Base-by-base conservation (phyloP, 2,329 filamentous ascomycete species). In the Macrophomina tecta region DNA sequence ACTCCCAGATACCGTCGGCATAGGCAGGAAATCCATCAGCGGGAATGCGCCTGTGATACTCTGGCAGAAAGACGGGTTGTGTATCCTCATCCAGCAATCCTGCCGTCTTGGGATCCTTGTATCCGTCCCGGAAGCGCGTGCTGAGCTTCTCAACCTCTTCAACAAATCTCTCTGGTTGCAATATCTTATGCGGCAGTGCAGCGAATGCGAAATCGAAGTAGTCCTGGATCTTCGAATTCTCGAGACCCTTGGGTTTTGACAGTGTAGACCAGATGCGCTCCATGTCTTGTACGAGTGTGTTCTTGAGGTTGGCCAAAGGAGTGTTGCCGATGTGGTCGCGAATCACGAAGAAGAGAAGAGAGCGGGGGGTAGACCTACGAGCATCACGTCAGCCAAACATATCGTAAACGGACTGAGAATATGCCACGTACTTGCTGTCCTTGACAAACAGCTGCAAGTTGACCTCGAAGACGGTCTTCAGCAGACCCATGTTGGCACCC, bases 121-220 rank as follows among this genome's bases (percentile, higher is more conserved):
- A 92, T 5, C 93, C 94, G 69, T 93, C 87, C 48, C 90, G 86
- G 80, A 99, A 99, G 58, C 95, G 86, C 52, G 87, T 86, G 51
- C 93, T 91, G 42, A 99, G 86, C 73, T 90, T 91, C 71, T 89
- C 86, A 14, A 96, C 91, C 75, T 96, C 94, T 45, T 87, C 82
- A 45, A 90, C 84, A 75, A 99, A 99, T 78, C 94, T 92, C 30
- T 98, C 94, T 3, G 92, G 93, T 76, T 98, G 94, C 64, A 98
- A 86, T 69, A 97, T 93, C 83, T 99, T 99, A 84, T 99, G 95
- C 4, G 95, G 95, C 28, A 99, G 86, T 0, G 94, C 93, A 56
- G 94, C 92, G 75, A 99, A 99, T 65, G 93, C 94, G 79, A 99
- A 98, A 81, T 99, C 95, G 75, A 99, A 99, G 82, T 98, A 99